Evolutionary conservation across 495 filamentous ascomycete genomes (phyloP), one percentile per base, ranked within the genome.

Genomic region (Astrothelium macrocarpum): DNA sequence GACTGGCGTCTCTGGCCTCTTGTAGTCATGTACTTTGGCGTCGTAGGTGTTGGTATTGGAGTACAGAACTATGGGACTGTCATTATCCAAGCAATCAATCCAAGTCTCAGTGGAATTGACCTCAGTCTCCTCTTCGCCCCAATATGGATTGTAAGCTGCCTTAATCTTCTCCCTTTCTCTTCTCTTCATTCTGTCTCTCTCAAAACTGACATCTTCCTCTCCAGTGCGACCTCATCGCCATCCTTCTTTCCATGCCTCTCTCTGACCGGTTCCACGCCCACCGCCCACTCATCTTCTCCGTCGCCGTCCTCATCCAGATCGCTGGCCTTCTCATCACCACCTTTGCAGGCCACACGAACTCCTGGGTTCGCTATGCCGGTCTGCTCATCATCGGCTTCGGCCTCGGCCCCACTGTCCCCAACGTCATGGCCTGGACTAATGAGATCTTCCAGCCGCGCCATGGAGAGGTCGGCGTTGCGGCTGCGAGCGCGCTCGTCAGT

Each of bases 381-480:
- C 82, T 96, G n/a, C 76, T 96, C 20, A 85, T 96, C 71, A 86
- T 96, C 59, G 91, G 91, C 5, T 96, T 95, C 73, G 91, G 91
- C 2, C 84, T 96, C 5, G 91, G 91, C 5, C 91, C 91, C 14
- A 96, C 91, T 2, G 91, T 96, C 1, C 91, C 91, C 45, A 90
- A 90, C 72, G 90, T 86, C 71, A 96, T 95, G 90, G 87, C 90
- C 62, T 95, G 91, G 91, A 91, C 91, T 7, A 88, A 83, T 64
- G 89, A 95, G 73, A 88, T 95, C 64, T 96, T 96, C 79, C 91
- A 96, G 73, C 84, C 80, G 23, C 87, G 91, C 2, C 90, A 96
- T 69, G 88, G 91, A 32, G 91, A 96, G 75, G 90, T 96, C 36
- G 91, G 91, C 61, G 91, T 95, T 2, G 91, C 91, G n/a, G 88